Conservation (phyloP, 2,329 filamentous ascomycete species). For the Stachybotrys echinatus region DNA sequence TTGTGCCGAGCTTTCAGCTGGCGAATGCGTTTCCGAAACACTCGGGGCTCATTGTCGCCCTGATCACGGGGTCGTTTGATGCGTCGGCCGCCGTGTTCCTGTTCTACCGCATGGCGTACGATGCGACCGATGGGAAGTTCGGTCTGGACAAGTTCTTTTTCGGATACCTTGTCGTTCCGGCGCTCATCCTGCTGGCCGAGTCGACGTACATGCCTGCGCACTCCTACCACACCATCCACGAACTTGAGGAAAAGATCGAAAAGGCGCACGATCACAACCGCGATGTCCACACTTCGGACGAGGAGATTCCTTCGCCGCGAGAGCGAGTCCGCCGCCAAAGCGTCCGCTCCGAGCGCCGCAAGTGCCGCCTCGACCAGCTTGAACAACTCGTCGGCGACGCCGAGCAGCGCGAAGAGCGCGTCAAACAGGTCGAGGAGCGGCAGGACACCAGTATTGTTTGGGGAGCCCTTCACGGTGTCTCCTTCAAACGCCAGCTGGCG, state of each 20-base stretch:
- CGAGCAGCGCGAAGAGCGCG: constrained; percentile 50
- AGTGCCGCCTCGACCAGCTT: constrained; percentile 55
- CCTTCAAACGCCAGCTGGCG: constrained; percentile 58
- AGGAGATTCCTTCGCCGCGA: constrained; percentile 41
- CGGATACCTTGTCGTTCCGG: constrained; percentile 28
- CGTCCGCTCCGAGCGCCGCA: constrained; percentile 44
- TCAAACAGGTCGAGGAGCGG: constrained; percentile 51
- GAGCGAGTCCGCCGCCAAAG: constrained; percentile 37
- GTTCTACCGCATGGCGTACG: constrained; percentile 65
- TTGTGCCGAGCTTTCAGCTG: constrained; percentile 75
- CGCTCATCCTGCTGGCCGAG: constrained; percentile 29
- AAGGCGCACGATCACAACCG: constrained; percentile 26
- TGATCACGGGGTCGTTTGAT: constrained; percentile 77
- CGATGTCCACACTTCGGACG: constrained; percentile 48
- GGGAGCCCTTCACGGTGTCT: constrained; percentile 64
- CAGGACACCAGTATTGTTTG: constrained; percentile 60
- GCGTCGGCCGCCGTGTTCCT: constrained; percentile 74
- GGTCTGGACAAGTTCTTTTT: constrained; percentile 35
- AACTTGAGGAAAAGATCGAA: constrained; percentile 34
- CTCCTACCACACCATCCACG: constrained; percentile 31
- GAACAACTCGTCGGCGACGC: constrained; percentile 55
- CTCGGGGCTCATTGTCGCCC: constrained; percentile 69
- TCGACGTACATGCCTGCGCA: constrained; percentile 31
- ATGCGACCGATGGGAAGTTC: constrained; percentile 40
- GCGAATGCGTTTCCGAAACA: constrained; percentile 74